Base-by-base conservation (phyloP, 495 filamentous ascomycete genomes). In the Xylaria venustula region DNA sequence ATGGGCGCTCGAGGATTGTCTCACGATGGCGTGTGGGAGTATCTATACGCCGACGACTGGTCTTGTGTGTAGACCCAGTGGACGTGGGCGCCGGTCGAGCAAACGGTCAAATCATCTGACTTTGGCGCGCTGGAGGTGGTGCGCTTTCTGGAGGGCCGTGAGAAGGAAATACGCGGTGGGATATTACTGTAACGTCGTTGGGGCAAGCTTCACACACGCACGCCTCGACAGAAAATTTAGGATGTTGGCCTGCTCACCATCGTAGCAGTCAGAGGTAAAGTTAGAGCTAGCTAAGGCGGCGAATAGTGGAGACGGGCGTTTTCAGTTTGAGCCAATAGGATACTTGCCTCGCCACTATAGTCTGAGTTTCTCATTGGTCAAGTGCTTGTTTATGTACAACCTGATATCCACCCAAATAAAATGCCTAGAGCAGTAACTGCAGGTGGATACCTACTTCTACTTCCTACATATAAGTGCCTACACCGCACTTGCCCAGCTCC, bases 41-140 rank as follows among this genome's bases (percentile, higher is more conserved):
- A 71, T 78, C 67, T 54, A 58, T 56, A 64, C 25, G 58, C 42
- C 57, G 44, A 55, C 67, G 53, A 62, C 66, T 46, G 50, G 66
- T 64, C 68, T 72, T 68, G 63, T 62, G 44, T 61, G 25, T 47
- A 60, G 26, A 59, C 73, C 60, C 67, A 65, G 60, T 62, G 58
- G 62, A 70, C 71, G 48, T 58, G 53, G 53, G 60, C 60, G 63
- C 58, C 70, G 62, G 64, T 60, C 9, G 45, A 62, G 41, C 54
- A 66, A 58, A 45, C 64, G 32, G 56, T 56, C 65, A 62, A 69
- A 59, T 49, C 76, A 63, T 69, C 64, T 68, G 74, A 32, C 53
- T 61, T 53, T 66, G 52, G 36, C 45, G 36, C 47, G 63, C 58
- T 17, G n/a, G 7, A 22, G 30, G 7, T 25, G 22, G 50, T 40